Percentiles rank a stretch among this genome's conserved stretches.
Evolutionary conservation across 352 stramenopile species (phyloP).

Genomic region (Phytophthora fragariaefolia): DNA sequence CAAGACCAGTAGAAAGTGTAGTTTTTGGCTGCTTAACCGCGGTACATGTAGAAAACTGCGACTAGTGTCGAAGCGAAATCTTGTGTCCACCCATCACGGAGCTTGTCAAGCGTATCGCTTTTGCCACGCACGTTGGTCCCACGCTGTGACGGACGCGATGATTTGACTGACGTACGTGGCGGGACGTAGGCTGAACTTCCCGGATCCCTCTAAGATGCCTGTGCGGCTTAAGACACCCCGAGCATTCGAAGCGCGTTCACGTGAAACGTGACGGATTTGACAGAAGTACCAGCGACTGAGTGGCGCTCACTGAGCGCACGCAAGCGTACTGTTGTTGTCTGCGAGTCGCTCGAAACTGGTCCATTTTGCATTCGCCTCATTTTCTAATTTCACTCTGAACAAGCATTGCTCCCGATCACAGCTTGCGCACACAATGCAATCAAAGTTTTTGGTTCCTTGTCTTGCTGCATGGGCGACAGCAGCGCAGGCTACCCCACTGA

Average conservation of each 20-base stretch:
- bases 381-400: constrained; percentile 20
- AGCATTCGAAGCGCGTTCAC: constrained; percentile 22
- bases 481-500: constrained; percentile 34
- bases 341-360: background rate
- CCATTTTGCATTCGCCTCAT: constrained; percentile 14
- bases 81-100: constrained; percentile 27
- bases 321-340: constrained; percentile 24
- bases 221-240: no score
- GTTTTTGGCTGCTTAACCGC: constrained; percentile 16
- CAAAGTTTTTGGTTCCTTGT: constrained; percentile 9
- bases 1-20: constrained; percentile 28
- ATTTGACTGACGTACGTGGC: constrained; percentile 27
- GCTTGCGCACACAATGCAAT: constrained; percentile 15
- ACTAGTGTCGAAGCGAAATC: constrained; percentile 5
- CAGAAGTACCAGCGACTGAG: constrained; percentile 1
- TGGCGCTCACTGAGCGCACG: constrained; percentile 20
- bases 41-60: background rate
- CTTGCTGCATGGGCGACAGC: constrained; percentile 22
- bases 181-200: constrained; percentile 15
- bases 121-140: constrained; percentile 20
- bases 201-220: constrained; percentile 12
- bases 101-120: constrained; percentile 19
- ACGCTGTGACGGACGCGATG: constrained; percentile 10
- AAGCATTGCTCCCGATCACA: background rate
- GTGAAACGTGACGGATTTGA: constrained; percentile 14